These are phyloP conservation scores for Penicillium occitanis DNA, from an alignment of 2,329 filamentous ascomycete species.

Conservation along the genomic window DNA sequence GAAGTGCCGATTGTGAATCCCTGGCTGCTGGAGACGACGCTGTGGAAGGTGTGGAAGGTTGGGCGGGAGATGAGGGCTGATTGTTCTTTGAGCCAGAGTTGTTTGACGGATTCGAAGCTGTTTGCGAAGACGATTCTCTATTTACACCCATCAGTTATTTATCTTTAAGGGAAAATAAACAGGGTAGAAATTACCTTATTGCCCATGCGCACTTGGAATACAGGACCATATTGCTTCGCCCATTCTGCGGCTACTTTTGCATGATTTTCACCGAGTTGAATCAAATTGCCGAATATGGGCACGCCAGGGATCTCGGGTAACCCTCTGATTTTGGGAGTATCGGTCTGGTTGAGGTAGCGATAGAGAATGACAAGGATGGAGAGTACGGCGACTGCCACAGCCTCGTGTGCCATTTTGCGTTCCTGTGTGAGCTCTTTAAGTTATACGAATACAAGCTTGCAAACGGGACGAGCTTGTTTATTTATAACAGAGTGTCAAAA, in stretches of 20 bases:
- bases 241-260: conserved; percentile 56
- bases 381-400: conserved; percentile 7
- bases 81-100: conserved; percentile 75
- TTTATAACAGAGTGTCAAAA: not conserved
- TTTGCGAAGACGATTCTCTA: conserved; percentile 75
- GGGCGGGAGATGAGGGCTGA: conserved; percentile 75
- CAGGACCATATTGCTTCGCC: conserved; percentile 62
- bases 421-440: not conserved
- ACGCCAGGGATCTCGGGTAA: conserved; percentile 62
- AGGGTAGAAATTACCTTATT: conserved; percentile 54
- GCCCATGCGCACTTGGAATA: conserved; percentile 65
- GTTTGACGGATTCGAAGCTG: conserved; percentile 69
- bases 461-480: not conserved
- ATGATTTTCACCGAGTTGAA: conserved; percentile 61
- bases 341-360: conserved; percentile 51
- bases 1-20: conserved; percentile 82
- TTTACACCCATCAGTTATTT: not conserved
- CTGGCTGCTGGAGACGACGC: conserved; percentile 71
- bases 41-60: conserved; percentile 78
- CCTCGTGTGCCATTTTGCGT: conserved; percentile 15
- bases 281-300: conserved; percentile 63
- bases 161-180: not conserved
- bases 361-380: conserved; percentile 38
- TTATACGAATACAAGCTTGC: not conserved
- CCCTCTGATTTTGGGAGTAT: conserved; percentile 61